These are phyloP conservation scores for Spathaspora boniae DNA, from an alignment of 805 yeast genomes.

Conservation along the genomic window DNA sequence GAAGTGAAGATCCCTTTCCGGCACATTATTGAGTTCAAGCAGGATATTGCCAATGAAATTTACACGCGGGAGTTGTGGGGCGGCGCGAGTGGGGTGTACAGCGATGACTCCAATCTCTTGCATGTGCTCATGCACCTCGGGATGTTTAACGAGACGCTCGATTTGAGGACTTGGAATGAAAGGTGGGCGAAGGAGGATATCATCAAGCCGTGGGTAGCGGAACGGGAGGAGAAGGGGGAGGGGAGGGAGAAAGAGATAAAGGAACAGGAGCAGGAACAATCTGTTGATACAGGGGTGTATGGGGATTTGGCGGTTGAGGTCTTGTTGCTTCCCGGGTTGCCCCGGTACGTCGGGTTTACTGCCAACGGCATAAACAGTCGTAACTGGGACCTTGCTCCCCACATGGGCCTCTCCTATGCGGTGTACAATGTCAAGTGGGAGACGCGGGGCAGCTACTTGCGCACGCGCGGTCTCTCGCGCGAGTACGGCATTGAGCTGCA, in stretches of 20 bases:
- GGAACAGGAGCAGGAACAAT: no score
- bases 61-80: slow-evolving; percentile 72
- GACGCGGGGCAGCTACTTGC: slow-evolving; percentile 22
- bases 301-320: slow-evolving; percentile 58
- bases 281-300: slow-evolving; percentile 16
- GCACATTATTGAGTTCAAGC: slow-evolving; percentile 35
- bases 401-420: slow-evolving; percentile 76
- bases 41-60: slow-evolving; percentile 37
- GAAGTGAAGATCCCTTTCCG: slow-evolving; percentile 55
- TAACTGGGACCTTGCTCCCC: slow-evolving; percentile 58
- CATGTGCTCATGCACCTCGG: slow-evolving; percentile 77
- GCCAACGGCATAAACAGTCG: slow-evolving; percentile 73
- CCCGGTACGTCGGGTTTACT: slow-evolving; percentile 59
- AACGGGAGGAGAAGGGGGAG: slow-evolving; percentile 18
- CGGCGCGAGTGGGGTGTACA: slow-evolving; percentile 69
- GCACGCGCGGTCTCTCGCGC: slow-evolving; percentile 28
- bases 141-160: slow-evolving; percentile 38
- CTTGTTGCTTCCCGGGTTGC: slow-evolving; percentile 64
- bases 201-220: slow-evolving; percentile 23
- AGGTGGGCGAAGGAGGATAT: slow-evolving; percentile 25
- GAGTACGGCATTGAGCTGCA: slow-evolving; percentile 23
- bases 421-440: slow-evolving; percentile 56
- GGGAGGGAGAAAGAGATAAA: slow-evolving; percentile 10
- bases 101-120: slow-evolving; percentile 89
- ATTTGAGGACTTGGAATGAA: slow-evolving; percentile 28